A percentile compares a stretch with the other conserved stretches of the same genome.
These are phyloP conservation scores for Cryptococcus sp. DNA, from an alignment of 1,284 basidiomycete species.

Conservation along the genomic window DNA sequence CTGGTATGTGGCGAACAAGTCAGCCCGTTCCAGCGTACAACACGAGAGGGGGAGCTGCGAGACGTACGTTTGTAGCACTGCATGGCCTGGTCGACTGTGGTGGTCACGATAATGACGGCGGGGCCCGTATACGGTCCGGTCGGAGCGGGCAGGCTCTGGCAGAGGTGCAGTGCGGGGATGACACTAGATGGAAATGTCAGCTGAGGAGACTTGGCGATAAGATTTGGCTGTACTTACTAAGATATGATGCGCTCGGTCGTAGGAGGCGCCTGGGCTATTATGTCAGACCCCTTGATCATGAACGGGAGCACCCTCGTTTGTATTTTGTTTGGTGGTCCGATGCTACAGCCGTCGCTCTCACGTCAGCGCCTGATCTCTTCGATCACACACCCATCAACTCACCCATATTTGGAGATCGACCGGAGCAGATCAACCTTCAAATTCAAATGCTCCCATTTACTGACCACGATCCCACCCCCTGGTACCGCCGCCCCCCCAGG, in stretches of 20 bases:
- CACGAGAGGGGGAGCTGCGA: background rate
- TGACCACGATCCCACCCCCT: slow-evolving; percentile 76
- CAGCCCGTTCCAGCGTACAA: background rate
- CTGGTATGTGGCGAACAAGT: slow-evolving; percentile 43
- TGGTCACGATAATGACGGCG: slow-evolving; percentile 87
- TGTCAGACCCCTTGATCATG: slow-evolving; percentile 83
- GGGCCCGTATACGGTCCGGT: slow-evolving; percentile 68
- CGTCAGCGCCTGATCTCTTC: background rate
- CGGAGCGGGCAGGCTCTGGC: slow-evolving; percentile 59
- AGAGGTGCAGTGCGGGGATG: slow-evolving; percentile 85
- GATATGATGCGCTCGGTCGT: slow-evolving; percentile 97
- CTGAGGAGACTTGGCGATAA: background rate
- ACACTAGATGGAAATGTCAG: slow-evolving; percentile 50
- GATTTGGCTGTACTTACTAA: slow-evolving; percentile 56
- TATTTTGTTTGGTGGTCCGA: slow-evolving; percentile 97
- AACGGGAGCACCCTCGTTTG: slow-evolving; percentile 95
- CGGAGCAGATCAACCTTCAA: slow-evolving; percentile 81
- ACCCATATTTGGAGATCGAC: slow-evolving; percentile 92
- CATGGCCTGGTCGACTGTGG: slow-evolving; percentile 96
- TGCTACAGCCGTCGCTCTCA: slow-evolving; percentile 53
- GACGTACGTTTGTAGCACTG: slow-evolving; percentile 75
- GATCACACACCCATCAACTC: slow-evolving; percentile 36
- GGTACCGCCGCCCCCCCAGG: slow-evolving; percentile 55
- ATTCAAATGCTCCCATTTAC: slow-evolving; percentile 93
- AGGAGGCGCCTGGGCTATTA: slow-evolving; percentile 96